phyloP scores from a whole-genome alignment of 345 rosid species.

The Acer negundo region DNA sequence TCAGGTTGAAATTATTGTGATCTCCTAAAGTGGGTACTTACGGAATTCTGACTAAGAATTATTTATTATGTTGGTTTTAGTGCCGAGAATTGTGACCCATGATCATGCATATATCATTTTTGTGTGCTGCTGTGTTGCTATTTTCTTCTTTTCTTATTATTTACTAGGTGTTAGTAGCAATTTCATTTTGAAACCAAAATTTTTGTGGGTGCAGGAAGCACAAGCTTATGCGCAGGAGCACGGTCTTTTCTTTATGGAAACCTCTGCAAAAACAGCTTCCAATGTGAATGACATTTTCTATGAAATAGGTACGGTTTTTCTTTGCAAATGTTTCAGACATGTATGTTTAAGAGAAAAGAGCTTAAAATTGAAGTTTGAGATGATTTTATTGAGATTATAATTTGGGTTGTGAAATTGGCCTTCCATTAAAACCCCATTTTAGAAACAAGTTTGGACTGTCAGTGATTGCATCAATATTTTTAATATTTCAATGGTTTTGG shows the following conservation, averaged over 20 bases:
- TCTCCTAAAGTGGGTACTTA: background rate
- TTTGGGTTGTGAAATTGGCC: background rate
- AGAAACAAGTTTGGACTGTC: too few relatives aligned
- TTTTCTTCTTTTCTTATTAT: background rate
- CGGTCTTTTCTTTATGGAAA: slow-evolving; percentile 94
- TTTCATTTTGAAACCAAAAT: background rate
- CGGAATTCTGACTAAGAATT: background rate
- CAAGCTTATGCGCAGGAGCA: slow-evolving; percentile 82
- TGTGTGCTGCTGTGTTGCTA: background rate
- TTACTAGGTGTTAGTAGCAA: background rate
- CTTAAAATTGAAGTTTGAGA: background rate
- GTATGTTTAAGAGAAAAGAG: background rate
- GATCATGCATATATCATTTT: background rate
- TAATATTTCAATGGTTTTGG: too few relatives aligned
- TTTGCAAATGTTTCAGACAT: background rate
- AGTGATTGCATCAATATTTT: too few relatives aligned
- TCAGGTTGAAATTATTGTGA: background rate
- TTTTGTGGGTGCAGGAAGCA: slow-evolving; percentile 66
- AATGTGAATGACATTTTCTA: slow-evolving; percentile 90
- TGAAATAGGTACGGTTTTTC: slow-evolving; percentile 68
- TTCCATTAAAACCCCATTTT: background rate
- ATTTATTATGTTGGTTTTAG: background rate
- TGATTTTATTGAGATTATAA: background rate
- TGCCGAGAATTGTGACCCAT: background rate
- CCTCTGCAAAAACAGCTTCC: slow-evolving; percentile 90